Percentiles rank a stretch among this genome's conserved stretches.
phyloP scores from a whole-genome alignment of 1,139 yeast genomes.

The Pichia sp. region DNA sequence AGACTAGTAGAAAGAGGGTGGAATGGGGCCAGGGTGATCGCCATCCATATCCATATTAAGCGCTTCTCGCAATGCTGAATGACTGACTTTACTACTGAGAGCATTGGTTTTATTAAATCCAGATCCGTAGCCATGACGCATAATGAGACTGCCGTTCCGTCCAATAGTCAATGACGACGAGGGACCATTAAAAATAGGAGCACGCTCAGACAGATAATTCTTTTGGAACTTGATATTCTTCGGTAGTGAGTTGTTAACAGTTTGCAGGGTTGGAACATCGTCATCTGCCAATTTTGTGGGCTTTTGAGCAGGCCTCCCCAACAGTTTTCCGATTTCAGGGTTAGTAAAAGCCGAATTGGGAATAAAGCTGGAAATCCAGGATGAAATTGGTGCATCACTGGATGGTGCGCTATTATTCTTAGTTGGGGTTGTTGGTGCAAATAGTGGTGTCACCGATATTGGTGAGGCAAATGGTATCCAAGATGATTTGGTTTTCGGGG shows the following conservation, averaged over 20 bases:
- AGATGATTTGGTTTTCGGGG: too few species aligned
- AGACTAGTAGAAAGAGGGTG: too few species aligned
- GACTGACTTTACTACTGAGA: constrained; percentile 34
- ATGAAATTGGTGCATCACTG: constrained; percentile 7
- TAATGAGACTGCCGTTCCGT: constrained; percentile 37
- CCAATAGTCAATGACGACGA: constrained; percentile 34
- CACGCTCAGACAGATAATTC: background rate
- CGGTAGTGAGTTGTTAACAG: constrained; percentile 4
- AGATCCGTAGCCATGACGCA: constrained; percentile 38
- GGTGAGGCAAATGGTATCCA: too few species aligned
- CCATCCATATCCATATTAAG: constrained; percentile 24
- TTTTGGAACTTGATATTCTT: background rate
- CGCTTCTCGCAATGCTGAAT: constrained; percentile 38
- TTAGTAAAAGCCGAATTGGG: constrained; percentile 24
- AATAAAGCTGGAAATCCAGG: constrained; percentile 24
- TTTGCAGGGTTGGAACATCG: too few species aligned
- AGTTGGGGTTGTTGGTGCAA: constrained; percentile 1
- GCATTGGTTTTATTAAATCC: constrained; percentile 33
- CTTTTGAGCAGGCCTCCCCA: constrained; percentile 20
- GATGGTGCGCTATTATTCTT: constrained; percentile 2
- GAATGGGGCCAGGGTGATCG: too few species aligned
- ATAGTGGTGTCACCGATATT: constrained; percentile 5
- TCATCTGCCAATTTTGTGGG: background rate
- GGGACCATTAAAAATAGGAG: constrained; percentile 5
- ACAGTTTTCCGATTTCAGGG: constrained; percentile 25